Evolutionary conservation across 2,329 filamentous ascomycete genomes (phyloP).

Genomic region (Mycosphaerella sp.): DNA sequence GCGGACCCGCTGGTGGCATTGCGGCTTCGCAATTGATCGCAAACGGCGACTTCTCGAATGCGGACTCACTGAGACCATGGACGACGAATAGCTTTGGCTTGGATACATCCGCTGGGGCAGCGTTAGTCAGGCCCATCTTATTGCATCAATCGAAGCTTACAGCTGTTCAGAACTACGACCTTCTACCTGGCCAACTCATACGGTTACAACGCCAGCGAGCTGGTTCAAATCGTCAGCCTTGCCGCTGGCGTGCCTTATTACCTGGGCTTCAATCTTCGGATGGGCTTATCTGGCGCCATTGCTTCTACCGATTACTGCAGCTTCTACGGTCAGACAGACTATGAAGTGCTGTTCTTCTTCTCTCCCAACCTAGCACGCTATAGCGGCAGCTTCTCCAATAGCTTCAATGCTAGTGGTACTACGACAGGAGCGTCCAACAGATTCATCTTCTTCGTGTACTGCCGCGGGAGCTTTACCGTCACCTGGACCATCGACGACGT

Average conservation of each 20-base stretch:
- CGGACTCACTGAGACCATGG: not conserved
- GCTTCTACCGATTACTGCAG: not conserved
- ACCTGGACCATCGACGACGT: conserved; percentile 2
- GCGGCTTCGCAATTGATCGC: not conserved
- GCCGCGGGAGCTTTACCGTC: conserved; percentile 1
- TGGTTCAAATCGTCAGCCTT: not conserved
- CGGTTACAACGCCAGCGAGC: not conserved
- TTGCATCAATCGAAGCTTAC: not conserved
- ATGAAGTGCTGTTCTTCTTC: not conserved
- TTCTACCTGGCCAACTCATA: not conserved
- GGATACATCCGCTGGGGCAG: not conserved
- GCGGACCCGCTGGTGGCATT: not conserved
- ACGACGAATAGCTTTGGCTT: not conserved
- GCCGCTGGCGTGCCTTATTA: not conserved
- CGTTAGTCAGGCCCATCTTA: not conserved
- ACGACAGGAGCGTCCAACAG: not conserved
- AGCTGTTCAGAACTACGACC: not conserved
- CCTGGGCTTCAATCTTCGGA: not conserved
- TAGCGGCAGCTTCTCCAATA: not conserved
- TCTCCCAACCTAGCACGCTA: not conserved
- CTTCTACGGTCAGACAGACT: conserved; percentile 3
- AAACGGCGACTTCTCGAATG: not conserved
- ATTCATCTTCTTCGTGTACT: conserved; percentile 5
- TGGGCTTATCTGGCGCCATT: not conserved
- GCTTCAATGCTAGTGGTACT: conserved; percentile 5